Percentiles rank a stretch among this genome's conserved stretches.
Evolutionary conservation across 2,329 filamentous ascomycete species (phyloP).

Genomic region (Microascus cirrosus): DNA sequence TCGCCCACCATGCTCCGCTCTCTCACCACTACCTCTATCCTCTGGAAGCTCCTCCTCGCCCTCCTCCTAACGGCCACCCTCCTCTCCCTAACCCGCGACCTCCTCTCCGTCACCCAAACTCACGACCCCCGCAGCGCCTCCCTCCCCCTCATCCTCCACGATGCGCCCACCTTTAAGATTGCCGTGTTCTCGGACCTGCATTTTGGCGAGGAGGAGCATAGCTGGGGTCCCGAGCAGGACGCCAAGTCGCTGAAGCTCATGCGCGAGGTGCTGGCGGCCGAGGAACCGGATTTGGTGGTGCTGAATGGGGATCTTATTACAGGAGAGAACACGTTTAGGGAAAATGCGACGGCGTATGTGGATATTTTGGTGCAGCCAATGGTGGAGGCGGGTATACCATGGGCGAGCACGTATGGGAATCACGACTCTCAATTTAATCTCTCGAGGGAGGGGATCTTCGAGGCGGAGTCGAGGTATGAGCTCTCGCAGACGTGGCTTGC

Average conservation of each 20-base stretch:
- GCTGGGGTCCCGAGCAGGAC: conserved; percentile 38
- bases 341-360: conserved; percentile 45
- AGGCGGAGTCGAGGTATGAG: conserved; percentile 18
- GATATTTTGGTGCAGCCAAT: conserved; percentile 49
- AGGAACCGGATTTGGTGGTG: conserved; percentile 49
- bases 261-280: conserved; percentile 42
- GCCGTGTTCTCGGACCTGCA: conserved; percentile 60
- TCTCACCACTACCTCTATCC: neutral
- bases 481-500: conserved; percentile 8
- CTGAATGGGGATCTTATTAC: conserved; percentile 64
- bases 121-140: neutral
- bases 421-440: conserved; percentile 54
- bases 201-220: conserved; percentile 45
- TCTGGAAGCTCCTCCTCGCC: neutral
- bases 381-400: conserved; percentile 40
- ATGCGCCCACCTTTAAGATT: conserved; percentile 36
- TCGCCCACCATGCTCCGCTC: neutral
- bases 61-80: neutral
- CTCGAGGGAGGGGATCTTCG: conserved; percentile 27
- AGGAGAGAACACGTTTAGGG: conserved; percentile 46
- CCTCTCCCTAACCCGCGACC: neutral
- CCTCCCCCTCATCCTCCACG: conserved; percentile 19
- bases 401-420: conserved; percentile 62
- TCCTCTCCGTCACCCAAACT: neutral
- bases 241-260: conserved; percentile 45